Conservation (phyloP, 2,329 filamentous ascomycete species). For the Cordyceps militaris region DNA sequence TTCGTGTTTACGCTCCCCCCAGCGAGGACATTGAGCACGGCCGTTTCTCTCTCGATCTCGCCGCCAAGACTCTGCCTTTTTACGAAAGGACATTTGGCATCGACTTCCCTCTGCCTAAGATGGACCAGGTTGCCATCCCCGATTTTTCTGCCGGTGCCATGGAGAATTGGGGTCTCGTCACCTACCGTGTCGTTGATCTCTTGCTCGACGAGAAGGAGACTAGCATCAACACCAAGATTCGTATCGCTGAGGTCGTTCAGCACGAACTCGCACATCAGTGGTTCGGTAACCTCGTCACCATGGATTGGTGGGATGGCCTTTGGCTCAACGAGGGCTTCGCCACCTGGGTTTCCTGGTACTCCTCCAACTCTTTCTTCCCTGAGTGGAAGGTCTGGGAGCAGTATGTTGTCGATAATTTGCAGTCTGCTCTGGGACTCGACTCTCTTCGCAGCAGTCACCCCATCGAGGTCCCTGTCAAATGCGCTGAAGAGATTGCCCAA, state of each 20-base stretch:
- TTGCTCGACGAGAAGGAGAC: conserved; percentile 88
- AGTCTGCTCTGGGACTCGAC: conserved; percentile 80
- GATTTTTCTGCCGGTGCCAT: conserved; percentile 95
- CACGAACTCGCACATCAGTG: conserved; percentile 96
- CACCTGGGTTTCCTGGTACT: conserved; percentile 51
- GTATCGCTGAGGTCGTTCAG: conserved; percentile 91
- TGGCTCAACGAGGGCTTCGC: conserved; percentile 96
- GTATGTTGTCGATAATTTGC: conserved; percentile 88
- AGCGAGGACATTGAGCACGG: conserved; percentile 88
- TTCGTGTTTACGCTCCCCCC: conserved; percentile 88
- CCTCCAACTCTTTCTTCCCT: conserved; percentile 89
- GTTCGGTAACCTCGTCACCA: conserved; percentile 96
- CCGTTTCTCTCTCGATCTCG: conserved; percentile 82
- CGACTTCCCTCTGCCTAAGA: conserved; percentile 48
- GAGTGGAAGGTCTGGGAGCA: conserved; percentile 98
- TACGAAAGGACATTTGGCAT: conserved; percentile 93
- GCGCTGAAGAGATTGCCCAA: conserved; percentile 92
- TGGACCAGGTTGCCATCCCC: conserved; percentile 78
- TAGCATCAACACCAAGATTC: conserved; percentile 82
- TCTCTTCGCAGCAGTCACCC: conserved; percentile 91
- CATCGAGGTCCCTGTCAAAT: conserved; percentile 93
- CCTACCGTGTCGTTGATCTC: conserved; percentile 77
- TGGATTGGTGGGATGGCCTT: conserved; percentile 97
- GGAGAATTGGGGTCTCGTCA: conserved; percentile 98
- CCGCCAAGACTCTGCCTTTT: conserved; percentile 81